Percentiles rank a stretch among this genome's conserved stretches.
phyloP scores from a whole-genome alignment of 352 stramenopile genomes.

The Phytophthora macrochlamydospora region DNA sequence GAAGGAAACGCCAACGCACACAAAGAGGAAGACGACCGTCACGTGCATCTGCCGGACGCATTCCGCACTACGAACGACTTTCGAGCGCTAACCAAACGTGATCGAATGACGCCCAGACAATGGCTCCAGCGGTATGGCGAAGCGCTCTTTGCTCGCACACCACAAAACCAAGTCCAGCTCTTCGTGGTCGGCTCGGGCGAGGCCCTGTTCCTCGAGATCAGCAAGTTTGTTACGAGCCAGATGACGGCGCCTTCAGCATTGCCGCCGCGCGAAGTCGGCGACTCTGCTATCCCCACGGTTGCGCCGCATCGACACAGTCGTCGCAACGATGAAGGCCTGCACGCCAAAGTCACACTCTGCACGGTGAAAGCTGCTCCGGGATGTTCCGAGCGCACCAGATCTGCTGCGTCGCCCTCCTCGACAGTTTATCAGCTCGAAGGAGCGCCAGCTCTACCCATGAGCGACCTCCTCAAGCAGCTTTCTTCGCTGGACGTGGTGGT shows the following conservation, averaged over 20 bases:
- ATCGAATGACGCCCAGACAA: constrained; percentile 41
- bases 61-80: constrained; percentile 64
- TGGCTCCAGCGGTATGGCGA: constrained; percentile 52
- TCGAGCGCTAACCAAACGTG: constrained; percentile 49
- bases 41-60: constrained; percentile 21
- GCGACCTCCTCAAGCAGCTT: constrained; percentile 61
- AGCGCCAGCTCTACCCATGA: constrained; percentile 48
- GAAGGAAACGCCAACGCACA: constrained; percentile 9
- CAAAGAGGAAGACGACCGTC: constrained; percentile 4
- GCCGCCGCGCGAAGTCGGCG: constrained; percentile 36
- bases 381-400: constrained; percentile 11
- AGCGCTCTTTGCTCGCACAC: constrained; percentile 49
- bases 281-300: constrained; percentile 54
- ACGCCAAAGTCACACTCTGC: constrained; percentile 75
- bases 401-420: constrained; percentile 14
- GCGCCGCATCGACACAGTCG: constrained; percentile 12
- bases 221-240: constrained; percentile 63
- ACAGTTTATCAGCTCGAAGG: constrained; percentile 53
- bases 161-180: constrained; percentile 75
- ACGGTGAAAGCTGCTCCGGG: constrained; percentile 59
- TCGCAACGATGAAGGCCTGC: constrained; percentile 27
- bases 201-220: constrained; percentile 69
- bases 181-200: constrained; percentile 83
- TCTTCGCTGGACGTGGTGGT: constrained; percentile 70
- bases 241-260: constrained; percentile 52